These are phyloP conservation scores for Acer yangbiense DNA, from an alignment of 345 rosid species.

Conservation along the genomic window DNA sequence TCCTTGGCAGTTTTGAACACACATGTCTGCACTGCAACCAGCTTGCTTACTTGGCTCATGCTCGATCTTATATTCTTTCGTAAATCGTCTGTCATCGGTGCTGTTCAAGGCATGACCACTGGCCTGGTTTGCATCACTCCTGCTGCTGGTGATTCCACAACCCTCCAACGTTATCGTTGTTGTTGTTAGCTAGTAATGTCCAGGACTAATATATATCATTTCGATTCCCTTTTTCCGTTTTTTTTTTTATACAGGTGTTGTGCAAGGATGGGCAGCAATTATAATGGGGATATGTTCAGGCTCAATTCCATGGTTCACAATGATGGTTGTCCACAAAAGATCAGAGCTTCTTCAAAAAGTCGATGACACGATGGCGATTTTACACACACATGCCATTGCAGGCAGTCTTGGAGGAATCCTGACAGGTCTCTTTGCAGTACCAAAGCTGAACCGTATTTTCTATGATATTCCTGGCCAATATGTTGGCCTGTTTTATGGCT, in stretches of 20 bases:
- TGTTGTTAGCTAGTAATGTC: neutral
- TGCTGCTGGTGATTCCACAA: conserved; percentile 40
- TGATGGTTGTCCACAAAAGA: conserved; percentile 55
- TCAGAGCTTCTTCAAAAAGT: conserved; percentile 41
- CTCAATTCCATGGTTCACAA: conserved; percentile 57
- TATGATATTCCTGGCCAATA: neutral
- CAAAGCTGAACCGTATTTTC: conserved; percentile 37
- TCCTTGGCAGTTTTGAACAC: conserved; percentile 54
- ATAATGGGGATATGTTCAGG: conserved; percentile 52
- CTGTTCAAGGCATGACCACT: conserved; percentile 61
- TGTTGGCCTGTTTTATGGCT: conserved; percentile 44
- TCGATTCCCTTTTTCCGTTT: neutral
- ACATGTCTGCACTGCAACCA: conserved; percentile 51
- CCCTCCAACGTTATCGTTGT: neutral
- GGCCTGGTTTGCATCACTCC: conserved; percentile 61
- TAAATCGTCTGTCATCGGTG: conserved; percentile 54
- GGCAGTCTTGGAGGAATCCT: conserved; percentile 51
- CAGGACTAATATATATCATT: neutral
- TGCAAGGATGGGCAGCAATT: conserved; percentile 60
- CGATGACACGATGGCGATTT: conserved; percentile 55
- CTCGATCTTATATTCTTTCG: conserved; percentile 38
- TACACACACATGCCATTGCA: conserved; percentile 57
- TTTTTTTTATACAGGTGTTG: conserved; percentile 31
- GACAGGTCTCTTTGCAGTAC: conserved; percentile 43
- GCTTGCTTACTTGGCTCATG: conserved; percentile 47